Evolutionary conservation across 345 rosid genomes (phyloP), one percentile per base, ranked within the genome.

Genomic region (Chamaenerion angustifolium): DNA sequence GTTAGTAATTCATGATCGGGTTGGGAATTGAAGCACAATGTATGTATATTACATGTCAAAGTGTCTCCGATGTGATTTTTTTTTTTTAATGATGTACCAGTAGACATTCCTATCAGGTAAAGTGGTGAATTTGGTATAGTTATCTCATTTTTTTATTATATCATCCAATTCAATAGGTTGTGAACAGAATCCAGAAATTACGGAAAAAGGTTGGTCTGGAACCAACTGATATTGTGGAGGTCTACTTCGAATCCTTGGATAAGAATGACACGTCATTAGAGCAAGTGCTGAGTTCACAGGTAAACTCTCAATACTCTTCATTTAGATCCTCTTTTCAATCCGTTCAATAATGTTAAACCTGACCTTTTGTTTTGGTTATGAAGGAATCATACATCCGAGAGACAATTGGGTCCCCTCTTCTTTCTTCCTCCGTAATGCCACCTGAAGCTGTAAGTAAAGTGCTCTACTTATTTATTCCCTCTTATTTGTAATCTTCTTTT

Each of bases 221-320:
- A 66, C 99, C 94, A 45, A 93, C 86, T 8, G 99, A 93, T 57
- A 19, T 54, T 54, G 99, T 93, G 65, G 99, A 88, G 52, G 95
- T 92, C 45, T 92, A 82, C 63, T 77, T 88, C 62, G 82, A 82
- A 56, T 75, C 94, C 46, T 54, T 79, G 60, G 94, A 88, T 66
- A 72, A 79, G 45, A 74, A 80, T 69, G 65, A 72, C 49, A 69
- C 82, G 46, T 64, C 62, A 40, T 67, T 73, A 14, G 74, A 67
- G 31, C 81, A 63, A 64, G 76, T 84, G 64, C 37, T 93, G 23
- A 67, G 62, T 48, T 76, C 94, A 41, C 99, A 93, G 90, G 98
- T 80, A 70, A 58, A 47, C 11, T n/a, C 14, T 21, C 6, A 31
- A 14, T 42, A 13, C 14, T 25, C n/a, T 1, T 5, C 8, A 13